Base-by-base conservation (phyloP, 2,329 filamentous ascomycete genomes). In the Penicillium concentricum region DNA sequence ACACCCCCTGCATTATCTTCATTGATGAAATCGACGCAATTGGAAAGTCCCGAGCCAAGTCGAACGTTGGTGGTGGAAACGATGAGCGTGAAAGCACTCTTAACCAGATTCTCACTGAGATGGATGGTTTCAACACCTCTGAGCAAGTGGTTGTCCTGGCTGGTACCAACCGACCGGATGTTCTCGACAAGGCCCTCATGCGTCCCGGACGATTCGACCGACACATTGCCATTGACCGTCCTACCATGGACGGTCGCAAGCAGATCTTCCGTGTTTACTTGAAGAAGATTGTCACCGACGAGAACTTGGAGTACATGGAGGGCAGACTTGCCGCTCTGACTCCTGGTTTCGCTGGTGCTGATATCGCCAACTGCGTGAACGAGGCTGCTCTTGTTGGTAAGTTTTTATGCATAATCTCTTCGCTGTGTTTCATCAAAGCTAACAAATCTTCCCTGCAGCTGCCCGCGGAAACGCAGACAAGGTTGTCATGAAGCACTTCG, bases 21-120 rank as follows among this genome's bases (percentile, higher is more conserved):
- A 97, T 99, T 65, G 94, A 99, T 72, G 94, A 99, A 77, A 99
- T 99, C 67, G 94, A 99, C 74, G 94, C 94, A 56, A 97, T 99
- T 68, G 94, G 94, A 67, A 91, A 92, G 72, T 90, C 93, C 54
- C 86, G 94, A 78, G 82, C 87, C 22, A 95, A 96, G 72, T 85
- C 88, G 35, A 89, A 88, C 62, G 91, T 91, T 57, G 89, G 89
- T 38, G 92, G 93, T 62, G 94, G 94, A 60, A 97, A 97, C 70
- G 94, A 99, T 71, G 94, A 99, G 79, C 89, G 94, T 60, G 94
- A 99, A 78, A 91, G 90, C 46, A 99, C 94, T 0, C 86, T 99
- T 28, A 99, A 99, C 77, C 94, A 99, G 78, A 97, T 99, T 60
- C 81, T 99, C 52, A 99, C 94, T 0, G 94, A 99, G 75, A 99